Conservation (phyloP, 371 early-diverging fungal species). For the Amoeboaphelidium protococcarum region DNA sequence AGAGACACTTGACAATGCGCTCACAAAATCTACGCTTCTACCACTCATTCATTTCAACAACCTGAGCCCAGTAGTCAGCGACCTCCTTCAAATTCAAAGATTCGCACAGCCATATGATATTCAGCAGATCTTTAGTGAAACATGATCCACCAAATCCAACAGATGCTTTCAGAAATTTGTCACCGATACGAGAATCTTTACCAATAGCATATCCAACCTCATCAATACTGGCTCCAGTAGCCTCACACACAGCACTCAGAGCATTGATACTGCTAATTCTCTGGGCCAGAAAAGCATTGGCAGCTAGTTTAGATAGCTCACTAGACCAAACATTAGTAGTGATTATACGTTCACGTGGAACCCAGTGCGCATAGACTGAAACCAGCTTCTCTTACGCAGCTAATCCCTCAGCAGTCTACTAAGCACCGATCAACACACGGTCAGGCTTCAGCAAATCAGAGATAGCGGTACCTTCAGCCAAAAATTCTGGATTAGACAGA, state of each 20-base stretch:
- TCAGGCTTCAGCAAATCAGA: slow-evolving; percentile 60
- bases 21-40: slow-evolving; percentile 56
- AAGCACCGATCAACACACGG: slow-evolving; percentile 71
- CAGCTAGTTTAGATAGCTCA: slow-evolving; percentile 72
- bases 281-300: slow-evolving; percentile 85
- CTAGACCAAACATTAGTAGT: slow-evolving; percentile 83
- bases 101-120: slow-evolving; percentile 60
- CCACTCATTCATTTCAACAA: slow-evolving; percentile 71
- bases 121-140: slow-evolving; percentile 79
- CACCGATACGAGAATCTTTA: slow-evolving; percentile 59
- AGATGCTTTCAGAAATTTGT: slow-evolving; percentile 69
- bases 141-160: slow-evolving; percentile 87
- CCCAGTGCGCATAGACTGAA: slow-evolving; percentile 46
- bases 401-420: slow-evolving; percentile 41
- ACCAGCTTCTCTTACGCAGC: slow-evolving; percentile 47
- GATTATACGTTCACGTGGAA: slow-evolving; percentile 55
- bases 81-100: slow-evolving; percentile 65
- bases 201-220: slow-evolving; percentile 80
- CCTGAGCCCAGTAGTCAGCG: slow-evolving; percentile 78
- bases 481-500: slow-evolving; percentile 85
- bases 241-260: slow-evolving; percentile 72
- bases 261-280: slow-evolving; percentile 84
- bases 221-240: slow-evolving; percentile 80
- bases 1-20: slow-evolving; percentile 24
- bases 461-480: slow-evolving; percentile 83